Base-by-base conservation (phyloP, 306 rosid species). In the Acacia melanoxylon region DNA sequence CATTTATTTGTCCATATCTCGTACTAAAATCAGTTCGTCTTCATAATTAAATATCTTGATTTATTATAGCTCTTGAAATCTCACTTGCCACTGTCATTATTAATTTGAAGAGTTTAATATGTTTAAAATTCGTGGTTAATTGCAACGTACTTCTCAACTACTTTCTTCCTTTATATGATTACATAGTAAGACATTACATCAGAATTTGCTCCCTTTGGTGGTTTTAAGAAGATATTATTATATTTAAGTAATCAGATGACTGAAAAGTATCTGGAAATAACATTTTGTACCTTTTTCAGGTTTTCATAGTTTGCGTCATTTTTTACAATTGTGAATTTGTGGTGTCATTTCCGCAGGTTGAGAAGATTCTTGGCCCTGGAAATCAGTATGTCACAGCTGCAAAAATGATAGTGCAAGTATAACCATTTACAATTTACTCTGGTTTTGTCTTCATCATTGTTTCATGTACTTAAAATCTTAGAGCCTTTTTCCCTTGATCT, bases 311-410 rank as follows among this genome's bases (percentile, higher is more conserved):
- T 68, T 49, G 9, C 6, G 22, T 74, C 48, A 9, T 65, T 62
- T 72, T 66, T 56, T 72, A 5, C 76, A 46, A 79, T 76, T 51
- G 72, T 84, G 63, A 72, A 69, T 40, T 76, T 86, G 72, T 68
- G 79, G 25, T 42, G 62, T 41, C 42, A 33, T 70, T 68, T 51
- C 59, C 88, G 74, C 85, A 95, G 99, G 99, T 86, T 69, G 98
- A 95, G 84, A 95, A 95, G 81, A 79, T 95, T 37, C 89, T 95
- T 80, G 99, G 99, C 79, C 99, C 99, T 46, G 99, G 99, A 65
- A 95, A 95, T 86, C 99, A 95, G 59, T 95, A 95, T 78, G 99
- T 95, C 81, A 95, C 99, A 7, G 99, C 99, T 80, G 99, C 99
- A 68, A 95, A 95, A 91, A 95, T 95, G 99, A 89, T 95, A 87